A percentile compares a stretch with the other conserved stretches of the same genome.
Conservation (phyloP, 2,329 filamentous ascomycete genomes). For the Diaporthe destruens region DNA sequence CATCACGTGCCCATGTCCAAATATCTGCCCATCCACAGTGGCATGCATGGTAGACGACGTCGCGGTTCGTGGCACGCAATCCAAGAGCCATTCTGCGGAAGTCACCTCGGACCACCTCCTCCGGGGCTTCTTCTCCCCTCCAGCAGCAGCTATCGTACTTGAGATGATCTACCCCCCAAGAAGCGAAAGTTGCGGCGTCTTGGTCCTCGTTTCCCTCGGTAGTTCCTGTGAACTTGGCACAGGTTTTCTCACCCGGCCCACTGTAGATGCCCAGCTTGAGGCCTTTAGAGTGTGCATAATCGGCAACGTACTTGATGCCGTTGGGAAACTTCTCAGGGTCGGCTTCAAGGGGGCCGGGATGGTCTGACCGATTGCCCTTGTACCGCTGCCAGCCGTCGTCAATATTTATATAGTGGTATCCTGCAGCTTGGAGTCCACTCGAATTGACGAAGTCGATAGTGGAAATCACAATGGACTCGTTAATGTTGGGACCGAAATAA, state of each 20-base stretch:
- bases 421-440: conserved; percentile 30
- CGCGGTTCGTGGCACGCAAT: conserved; percentile 29
- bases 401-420: conserved; percentile 30
- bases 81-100: conserved; percentile 35
- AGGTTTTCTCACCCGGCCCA: conserved; percentile 31
- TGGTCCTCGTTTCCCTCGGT: conserved; percentile 16
- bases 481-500: conserved; percentile 30
- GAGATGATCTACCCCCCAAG: conserved; percentile 31
- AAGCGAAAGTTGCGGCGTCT: conserved; percentile 29
- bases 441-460: conserved; percentile 33
- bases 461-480: conserved; percentile 28
- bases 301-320: conserved; percentile 21
- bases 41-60: conserved; percentile 33
- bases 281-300: conserved; percentile 33
- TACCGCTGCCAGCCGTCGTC: conserved; percentile 35
- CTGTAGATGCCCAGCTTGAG: conserved; percentile 37
- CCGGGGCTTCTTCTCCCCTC: conserved; percentile 12
- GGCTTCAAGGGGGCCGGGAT: conserved; percentile 27
- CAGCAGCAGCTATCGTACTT: conserved; percentile 36
- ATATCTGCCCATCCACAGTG: conserved; percentile 37
- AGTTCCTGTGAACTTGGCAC: conserved; percentile 29
- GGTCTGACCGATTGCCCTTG: conserved; percentile 29
- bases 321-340: conserved; percentile 25
- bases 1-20: conserved; percentile 35
- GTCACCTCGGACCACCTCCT: conserved; percentile 16